These are phyloP conservation scores for Septoria linicola DNA, from an alignment of 2,329 filamentous ascomycete species.

Conservation along the genomic window DNA sequence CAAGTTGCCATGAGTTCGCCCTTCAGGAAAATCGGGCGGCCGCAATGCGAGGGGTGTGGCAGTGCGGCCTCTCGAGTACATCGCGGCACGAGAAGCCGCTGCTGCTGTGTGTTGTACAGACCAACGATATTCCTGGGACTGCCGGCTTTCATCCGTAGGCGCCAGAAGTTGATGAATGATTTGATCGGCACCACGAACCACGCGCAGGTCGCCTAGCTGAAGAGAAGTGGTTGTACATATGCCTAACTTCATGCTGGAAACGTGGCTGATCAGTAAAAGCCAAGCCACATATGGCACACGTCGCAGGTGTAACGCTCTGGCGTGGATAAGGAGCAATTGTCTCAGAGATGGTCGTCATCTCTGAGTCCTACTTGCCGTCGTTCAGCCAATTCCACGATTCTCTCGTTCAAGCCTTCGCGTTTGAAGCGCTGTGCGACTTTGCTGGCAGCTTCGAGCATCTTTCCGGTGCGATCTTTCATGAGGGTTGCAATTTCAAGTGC, in stretches of 20 bases:
- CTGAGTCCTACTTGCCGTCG: slow-evolving; percentile 61
- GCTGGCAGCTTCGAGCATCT: slow-evolving; percentile 86
- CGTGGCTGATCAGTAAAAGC: slow-evolving; percentile 9
- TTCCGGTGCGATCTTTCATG: slow-evolving; percentile 79
- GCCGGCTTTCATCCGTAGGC: not conserved
- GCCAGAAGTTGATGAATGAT: not conserved
- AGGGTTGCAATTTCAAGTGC: slow-evolving; percentile 85
- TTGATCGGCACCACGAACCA: not conserved
- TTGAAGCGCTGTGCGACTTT: slow-evolving; percentile 89
- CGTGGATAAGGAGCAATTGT: not conserved
- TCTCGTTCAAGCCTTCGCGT: slow-evolving; percentile 74
- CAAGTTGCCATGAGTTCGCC: not conserved
- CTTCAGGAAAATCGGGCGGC: too few relatives aligned
- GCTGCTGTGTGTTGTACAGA: not conserved
- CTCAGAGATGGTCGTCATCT: slow-evolving; percentile 50
- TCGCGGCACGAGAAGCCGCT: not conserved
- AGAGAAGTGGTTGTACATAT: not conserved
- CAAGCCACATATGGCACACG: slow-evolving; percentile 2
- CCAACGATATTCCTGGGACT: not conserved
- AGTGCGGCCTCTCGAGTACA: not conserved
- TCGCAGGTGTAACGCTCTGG: not conserved
- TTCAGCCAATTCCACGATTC: slow-evolving; percentile 85
- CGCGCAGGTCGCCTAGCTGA: not conserved
- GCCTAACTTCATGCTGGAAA: not conserved
- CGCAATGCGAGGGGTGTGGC: too few relatives aligned